Evolutionary conservation across 1,139 yeast species (phyloP), one percentile per base, ranked within the genome.

Genomic region (Geotrichum cucujoidarum): DNA sequence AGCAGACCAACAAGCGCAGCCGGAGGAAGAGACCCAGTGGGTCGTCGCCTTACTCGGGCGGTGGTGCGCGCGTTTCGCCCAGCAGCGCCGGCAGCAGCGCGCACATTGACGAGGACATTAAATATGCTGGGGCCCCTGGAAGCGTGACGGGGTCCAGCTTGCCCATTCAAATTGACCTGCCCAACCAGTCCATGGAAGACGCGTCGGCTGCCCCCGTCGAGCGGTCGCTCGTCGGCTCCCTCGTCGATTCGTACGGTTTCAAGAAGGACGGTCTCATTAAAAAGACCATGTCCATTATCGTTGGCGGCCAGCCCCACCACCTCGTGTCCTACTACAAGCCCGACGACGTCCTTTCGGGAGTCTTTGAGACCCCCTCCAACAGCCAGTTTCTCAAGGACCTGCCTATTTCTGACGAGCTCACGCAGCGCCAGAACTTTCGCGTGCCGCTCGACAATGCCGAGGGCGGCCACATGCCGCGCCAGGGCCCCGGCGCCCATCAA

Each of bases 211-310:
- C 45, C 14, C 48, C 55, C 17, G 55, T 58, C 31, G 66, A 59
- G 50, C 57, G 77, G 47, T 62, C 71, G 2, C 61, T 76, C 11
- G 77, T 75, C 24, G 84, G 83, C 3, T 78, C 83, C 0, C 64
- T 80, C 37, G 76, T 76, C 7, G 76, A 78, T 31, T 74, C 82
- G 3, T 81, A 80, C 58, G 82, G 83, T 5, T 82, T 83, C 60
- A 82, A 82, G 60, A 84, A 81, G 48, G 78, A 78, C 49, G 95
- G 95, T 0, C 72, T 89, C 43, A 79, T 88, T 52, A 89, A 89
- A 64, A 88, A 88, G 64, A 86, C 97, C 0, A 72, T 89, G 55
- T 80, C 90, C 4, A 70, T 88, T 16, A 75, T 78, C 4, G 60
- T 69, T 49, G 57, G 63, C 45, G 68, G 70, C 32, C 57, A 61